Percentiles rank a stretch among this genome's conserved stretches.
Conservation (phyloP, 2,329 filamentous ascomycete genomes). For the Gremmenia infestans region DNA sequence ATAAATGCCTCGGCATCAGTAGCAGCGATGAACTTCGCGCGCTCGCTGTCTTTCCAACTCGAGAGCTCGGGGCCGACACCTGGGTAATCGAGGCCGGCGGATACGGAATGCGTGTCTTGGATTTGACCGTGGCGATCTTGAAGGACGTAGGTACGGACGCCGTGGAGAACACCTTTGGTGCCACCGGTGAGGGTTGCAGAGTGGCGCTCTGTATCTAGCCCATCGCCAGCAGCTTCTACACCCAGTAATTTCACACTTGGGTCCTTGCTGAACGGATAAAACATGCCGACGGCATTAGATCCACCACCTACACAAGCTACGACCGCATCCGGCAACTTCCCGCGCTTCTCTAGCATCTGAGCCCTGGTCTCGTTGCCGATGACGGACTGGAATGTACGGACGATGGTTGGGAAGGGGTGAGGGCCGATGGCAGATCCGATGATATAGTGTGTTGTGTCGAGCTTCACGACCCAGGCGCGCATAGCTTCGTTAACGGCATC, state of each 20-base stretch:
- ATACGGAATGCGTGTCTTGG: constrained; percentile 90
- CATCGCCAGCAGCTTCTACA: constrained; percentile 93
- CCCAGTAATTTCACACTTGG: constrained; percentile 80
- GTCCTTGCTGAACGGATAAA: constrained; percentile 90
- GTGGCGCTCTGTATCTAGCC: constrained; percentile 78
- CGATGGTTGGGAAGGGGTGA: constrained; percentile 96
- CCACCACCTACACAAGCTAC: constrained; percentile 96
- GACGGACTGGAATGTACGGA: constrained; percentile 94
- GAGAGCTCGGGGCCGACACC: constrained; percentile 92
- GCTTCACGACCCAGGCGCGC: constrained; percentile 86
- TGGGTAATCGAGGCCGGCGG: constrained; percentile 93
- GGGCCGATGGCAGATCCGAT: constrained; percentile 97
- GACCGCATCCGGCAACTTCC: constrained; percentile 90
- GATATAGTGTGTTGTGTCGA: constrained; percentile 95
- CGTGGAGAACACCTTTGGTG: constrained; percentile 88
- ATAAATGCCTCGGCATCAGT: constrained; percentile 87
- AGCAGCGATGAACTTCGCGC: constrained; percentile 84
- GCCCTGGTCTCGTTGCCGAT: constrained; percentile 93
- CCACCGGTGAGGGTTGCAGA: constrained; percentile 84
- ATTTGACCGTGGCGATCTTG: constrained; percentile 94
- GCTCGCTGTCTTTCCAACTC: constrained; percentile 83
- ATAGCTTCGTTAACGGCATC: constrained; percentile 95
- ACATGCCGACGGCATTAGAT: constrained; percentile 95
- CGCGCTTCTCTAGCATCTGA: constrained; percentile 79
- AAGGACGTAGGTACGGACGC: constrained; percentile 91